Evolutionary conservation across 371 early-diverging fungal genomes (phyloP), one percentile per base, ranked within the genome.

Genomic region (Apophysomyces ossiformis): DNA sequence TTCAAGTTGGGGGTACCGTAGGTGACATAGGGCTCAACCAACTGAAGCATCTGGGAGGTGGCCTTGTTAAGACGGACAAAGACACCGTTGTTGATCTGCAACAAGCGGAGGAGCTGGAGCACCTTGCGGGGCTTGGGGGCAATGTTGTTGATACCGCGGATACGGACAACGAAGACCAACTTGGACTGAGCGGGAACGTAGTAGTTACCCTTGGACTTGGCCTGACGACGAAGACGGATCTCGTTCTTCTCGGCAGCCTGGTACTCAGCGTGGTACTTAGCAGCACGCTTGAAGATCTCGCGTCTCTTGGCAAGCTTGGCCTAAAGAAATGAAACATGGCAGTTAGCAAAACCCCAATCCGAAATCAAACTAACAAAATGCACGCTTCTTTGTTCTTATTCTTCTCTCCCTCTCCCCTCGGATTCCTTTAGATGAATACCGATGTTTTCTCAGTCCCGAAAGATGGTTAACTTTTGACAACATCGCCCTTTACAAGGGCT

Each of bases 101-200:
- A 91, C 72, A 99, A 92, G 90, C 99, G 96, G 79, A 99, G 85
- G 68, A 99, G 89, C 87, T 99, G 97, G 70, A 99, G 91, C 68
- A 98, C 96, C 93, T 99, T 99, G 83, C 98, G 92, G 75, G 98
- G 96, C 93, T 98, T 99, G 84, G 99, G 99, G 60, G 99, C 90
- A 71, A 99, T 92, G 89, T 97, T 96, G 93, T 96, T 97, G 90
- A 98, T 94, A 88, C 90, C 95, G 85, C 94, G 94, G 80, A 95
- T 93, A 83, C 93, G 96, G 85, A 98, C 87, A 73, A 99, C 99
- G 72, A 99, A 98, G 74, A 95, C 97, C 62, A 99, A 90, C 91
- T 97, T 97, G 83, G 96, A 90, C 89, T 98, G 95, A 69, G 95
- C 95, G 58, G 96, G 92, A 60, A 99, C 97, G 82, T 94, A 98